phyloP scores from a whole-genome alignment of 139 green algal species.

The Volvox reticuliferus region DNA sequence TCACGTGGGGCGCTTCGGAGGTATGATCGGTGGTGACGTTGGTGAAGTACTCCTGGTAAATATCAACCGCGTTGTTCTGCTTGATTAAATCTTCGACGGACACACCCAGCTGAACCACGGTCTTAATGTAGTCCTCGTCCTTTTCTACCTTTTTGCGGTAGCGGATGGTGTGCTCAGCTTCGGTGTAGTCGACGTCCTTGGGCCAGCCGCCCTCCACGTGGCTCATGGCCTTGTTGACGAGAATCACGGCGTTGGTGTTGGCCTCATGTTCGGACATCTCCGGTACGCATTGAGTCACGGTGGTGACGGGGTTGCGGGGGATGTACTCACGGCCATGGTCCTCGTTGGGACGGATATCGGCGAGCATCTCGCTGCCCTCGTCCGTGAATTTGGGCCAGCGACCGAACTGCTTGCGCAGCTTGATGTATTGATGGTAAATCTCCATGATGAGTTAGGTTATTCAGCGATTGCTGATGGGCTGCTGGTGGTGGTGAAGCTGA shows the following conservation, averaged over 20 bases:
- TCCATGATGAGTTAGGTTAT: too few species aligned
- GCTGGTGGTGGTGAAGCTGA: background rate
- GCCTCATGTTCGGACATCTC: conserved; percentile 92
- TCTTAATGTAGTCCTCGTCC: conserved; percentile 95
- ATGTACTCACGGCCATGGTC: conserved; percentile 84
- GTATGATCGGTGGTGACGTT: conserved; percentile 67
- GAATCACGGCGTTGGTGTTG: conserved; percentile 87
- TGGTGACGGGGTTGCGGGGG: conserved; percentile 78
- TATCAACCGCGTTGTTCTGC: conserved; percentile 97
- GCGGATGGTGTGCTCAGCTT: conserved; percentile 90
- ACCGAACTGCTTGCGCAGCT: conserved; percentile 89
- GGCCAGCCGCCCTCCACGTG: conserved; percentile 95
- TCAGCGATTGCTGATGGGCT: background rate
- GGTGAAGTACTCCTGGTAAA: conserved; percentile 96
- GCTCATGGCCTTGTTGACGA: conserved; percentile 80
- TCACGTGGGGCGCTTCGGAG: conserved; percentile 76
- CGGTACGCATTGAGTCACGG: conserved; percentile 78
- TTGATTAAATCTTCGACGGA: conserved; percentile 88
- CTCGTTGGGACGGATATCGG: conserved; percentile 91
- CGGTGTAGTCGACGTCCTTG: conserved; percentile 92
- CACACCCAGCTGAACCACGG: conserved; percentile 75
- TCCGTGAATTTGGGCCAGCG: conserved; percentile 84
- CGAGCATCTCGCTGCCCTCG: conserved; percentile 88
- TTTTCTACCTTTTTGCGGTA: conserved; percentile 93
- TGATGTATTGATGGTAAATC: conserved; percentile 87